These are phyloP conservation scores for Picochlorum sp. DNA, from an alignment of 139 green algal genomes.

Conservation along the genomic window DNA sequence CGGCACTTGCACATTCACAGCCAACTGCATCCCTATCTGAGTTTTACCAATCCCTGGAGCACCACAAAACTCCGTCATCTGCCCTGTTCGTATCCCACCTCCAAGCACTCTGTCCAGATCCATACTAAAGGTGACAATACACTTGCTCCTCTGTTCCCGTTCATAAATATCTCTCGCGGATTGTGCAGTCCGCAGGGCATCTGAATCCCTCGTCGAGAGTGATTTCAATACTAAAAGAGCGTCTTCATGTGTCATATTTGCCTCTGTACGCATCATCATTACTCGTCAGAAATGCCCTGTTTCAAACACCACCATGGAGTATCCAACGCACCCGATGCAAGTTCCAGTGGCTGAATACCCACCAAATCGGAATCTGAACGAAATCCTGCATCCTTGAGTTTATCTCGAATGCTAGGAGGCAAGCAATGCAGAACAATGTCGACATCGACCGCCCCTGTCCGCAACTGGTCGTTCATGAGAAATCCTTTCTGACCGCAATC, in stretches of 20 bases:
- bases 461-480: no score
- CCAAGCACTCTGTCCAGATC: conserved; percentile 57
- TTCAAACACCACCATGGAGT: no score
- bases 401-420: conserved; percentile 22
- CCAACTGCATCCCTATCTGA: conserved; percentile 77
- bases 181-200: background rate
- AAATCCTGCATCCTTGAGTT: conserved; percentile 29
- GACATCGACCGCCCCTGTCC: background rate
- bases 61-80: conserved; percentile 73
- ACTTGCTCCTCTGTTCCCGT: conserved; percentile 1
- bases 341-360: conserved; percentile 19
- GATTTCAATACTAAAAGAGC: conserved; percentile 26
- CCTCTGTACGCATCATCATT: conserved; percentile 10
- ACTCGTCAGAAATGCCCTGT: background rate
- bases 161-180: conserved; percentile 13
- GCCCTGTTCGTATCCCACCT: conserved; percentile 44
- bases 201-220: background rate
- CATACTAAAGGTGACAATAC: conserved; percentile 47
- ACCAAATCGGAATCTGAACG: conserved; percentile 27
- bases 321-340: conserved; percentile 22
- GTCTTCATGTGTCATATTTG: conserved; percentile 28
- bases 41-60: conserved; percentile 83
- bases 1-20: conserved; percentile 64
- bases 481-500: no score
- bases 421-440: conserved; percentile 23